Base-by-base conservation (phyloP, 129 eudicot species). In the Sambucus nigra region DNA sequence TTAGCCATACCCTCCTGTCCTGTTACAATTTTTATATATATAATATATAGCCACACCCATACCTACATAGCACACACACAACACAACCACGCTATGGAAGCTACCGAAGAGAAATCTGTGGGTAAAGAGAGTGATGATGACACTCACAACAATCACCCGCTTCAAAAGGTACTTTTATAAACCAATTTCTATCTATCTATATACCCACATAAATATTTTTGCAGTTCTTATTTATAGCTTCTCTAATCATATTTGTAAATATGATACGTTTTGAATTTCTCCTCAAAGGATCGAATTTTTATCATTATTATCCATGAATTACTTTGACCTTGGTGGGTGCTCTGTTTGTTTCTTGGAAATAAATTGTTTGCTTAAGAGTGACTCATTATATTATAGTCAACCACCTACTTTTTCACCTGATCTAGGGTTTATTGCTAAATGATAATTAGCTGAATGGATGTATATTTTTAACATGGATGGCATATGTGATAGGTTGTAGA, bases 401-500 rank as follows among this genome's bases (percentile, higher is more conserved):
- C n/a, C n/a, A n/a, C n/a, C n/a, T n/a, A n/a, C n/a, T n/a, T n/a
- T n/a, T n/a, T n/a, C n/a, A n/a, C n/a, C n/a, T n/a, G n/a, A n/a
- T n/a, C n/a, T n/a, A n/a, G n/a, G n/a, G n/a, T n/a, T n/a, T n/a
- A n/a, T n/a, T n/a, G n/a, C n/a, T n/a, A n/a, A n/a, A n/a, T n/a
- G n/a, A n/a, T n/a, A 42, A 14, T 25, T 16, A 57, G 35, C 12
- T 3, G 16, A 29, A 25, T 31, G 23, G n/a, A 24, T 21, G 29
- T 49, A 12, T 11, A 1, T 14, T 52, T 16, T 25, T 5, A 8
- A 40, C 28, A 35, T 45, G 47, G 17, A 17, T 47, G 54, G 26
- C 45, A 15, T 48, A 52, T 24, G 13, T 50, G 40, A 25, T 62
- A 92, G 99, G 81, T 41, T 55, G 79, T 52, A 50, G 64, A 65